These are phyloP conservation scores for Phaeomoniella chlamydospora DNA, from an alignment of 2,329 filamentous ascomycete genomes.

Conservation along the genomic window DNA sequence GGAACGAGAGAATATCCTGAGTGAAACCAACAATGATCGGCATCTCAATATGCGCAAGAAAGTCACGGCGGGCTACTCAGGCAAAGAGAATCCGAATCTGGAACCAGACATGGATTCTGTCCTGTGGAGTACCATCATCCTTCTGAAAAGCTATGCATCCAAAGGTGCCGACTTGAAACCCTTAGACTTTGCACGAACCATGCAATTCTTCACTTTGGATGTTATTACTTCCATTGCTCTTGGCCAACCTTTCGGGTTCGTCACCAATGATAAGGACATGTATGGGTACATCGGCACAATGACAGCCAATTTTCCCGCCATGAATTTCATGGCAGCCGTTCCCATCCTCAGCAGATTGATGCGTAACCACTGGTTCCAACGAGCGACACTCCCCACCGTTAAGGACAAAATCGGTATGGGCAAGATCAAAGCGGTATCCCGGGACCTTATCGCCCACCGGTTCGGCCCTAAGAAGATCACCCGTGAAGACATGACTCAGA, in stretches of 20 bases:
- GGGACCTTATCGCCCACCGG: slow-evolving; percentile 14
- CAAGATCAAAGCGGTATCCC: slow-evolving; percentile 6
- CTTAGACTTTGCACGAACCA: slow-evolving; percentile 32
- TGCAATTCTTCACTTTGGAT: slow-evolving; percentile 41
- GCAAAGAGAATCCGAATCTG: slow-evolving; percentile 37
- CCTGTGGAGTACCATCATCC: slow-evolving; percentile 29
- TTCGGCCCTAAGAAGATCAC: slow-evolving; percentile 3
- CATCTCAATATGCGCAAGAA: slow-evolving; percentile 33
- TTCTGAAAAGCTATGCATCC: slow-evolving; percentile 31
- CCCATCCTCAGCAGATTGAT: slow-evolving; percentile 21
- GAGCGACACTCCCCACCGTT: slow-evolving; percentile 3
- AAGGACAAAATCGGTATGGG: slow-evolving; percentile 7
- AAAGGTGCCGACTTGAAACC: slow-evolving; percentile 13
- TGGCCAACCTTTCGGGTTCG: slow-evolving; percentile 32
- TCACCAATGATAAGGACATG: slow-evolving; percentile 28
- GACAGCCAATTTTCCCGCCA: slow-evolving; percentile 23
- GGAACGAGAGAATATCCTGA: slow-evolving; percentile 39
- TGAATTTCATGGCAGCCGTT: slow-evolving; percentile 22
- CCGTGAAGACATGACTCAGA: slow-evolving; percentile 4
- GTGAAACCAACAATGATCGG: slow-evolving; percentile 31
- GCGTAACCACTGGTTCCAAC: slow-evolving; percentile 4
- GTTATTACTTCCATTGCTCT: slow-evolving; percentile 40
- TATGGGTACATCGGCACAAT: slow-evolving; percentile 21
- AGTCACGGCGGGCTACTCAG: slow-evolving; percentile 39
- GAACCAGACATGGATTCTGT: slow-evolving; percentile 35